These are phyloP conservation scores for Simmondsia chinensis DNA, from an alignment of 148 eudicot genomes.

Conservation along the genomic window DNA sequence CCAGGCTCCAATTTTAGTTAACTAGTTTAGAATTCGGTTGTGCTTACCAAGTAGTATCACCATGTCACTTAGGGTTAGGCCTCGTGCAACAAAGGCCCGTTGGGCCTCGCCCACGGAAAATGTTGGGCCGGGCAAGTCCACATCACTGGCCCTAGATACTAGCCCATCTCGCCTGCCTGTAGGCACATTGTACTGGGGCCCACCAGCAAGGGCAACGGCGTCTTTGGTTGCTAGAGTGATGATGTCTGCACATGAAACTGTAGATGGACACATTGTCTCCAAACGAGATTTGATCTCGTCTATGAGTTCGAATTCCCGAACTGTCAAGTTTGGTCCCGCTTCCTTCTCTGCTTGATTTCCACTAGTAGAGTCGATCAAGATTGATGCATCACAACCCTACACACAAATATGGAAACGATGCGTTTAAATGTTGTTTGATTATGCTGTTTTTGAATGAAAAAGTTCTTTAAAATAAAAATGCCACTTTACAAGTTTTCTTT, in stretches of 20 bases:
- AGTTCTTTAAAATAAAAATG: too few species aligned
- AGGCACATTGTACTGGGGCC: conserved; percentile 5
- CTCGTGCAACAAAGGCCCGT: conserved; percentile 1
- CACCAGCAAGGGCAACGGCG: conserved; percentile 9
- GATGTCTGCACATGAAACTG: conserved; percentile 17
- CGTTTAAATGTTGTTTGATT: too few species aligned
- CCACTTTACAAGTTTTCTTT: too few species aligned
- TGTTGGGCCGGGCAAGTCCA: conserved; percentile 7
- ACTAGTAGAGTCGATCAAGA: conserved; percentile 4
- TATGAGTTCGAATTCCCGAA: conserved; percentile 5
- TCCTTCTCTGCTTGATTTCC: conserved; percentile 13
- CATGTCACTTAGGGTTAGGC: conserved; percentile 5
- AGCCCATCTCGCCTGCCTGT: conserved; percentile 7
- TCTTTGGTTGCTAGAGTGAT: conserved; percentile 13
- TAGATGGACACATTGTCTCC: not conserved
- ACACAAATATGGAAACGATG: not conserved
- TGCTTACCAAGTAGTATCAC: too few species aligned
- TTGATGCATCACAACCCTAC: conserved; percentile 15
- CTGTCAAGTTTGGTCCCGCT: conserved; percentile 9
- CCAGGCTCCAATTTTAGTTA: too few species aligned
- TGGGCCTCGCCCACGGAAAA: conserved; percentile 1
- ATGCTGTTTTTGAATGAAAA: too few species aligned
- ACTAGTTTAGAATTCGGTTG: too few species aligned
- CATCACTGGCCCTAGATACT: not conserved
- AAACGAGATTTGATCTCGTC: conserved; percentile 8